phyloP scores from a whole-genome alignment of 768 basidiomycete genomes.

The Gautieria morchelliformis region DNA sequence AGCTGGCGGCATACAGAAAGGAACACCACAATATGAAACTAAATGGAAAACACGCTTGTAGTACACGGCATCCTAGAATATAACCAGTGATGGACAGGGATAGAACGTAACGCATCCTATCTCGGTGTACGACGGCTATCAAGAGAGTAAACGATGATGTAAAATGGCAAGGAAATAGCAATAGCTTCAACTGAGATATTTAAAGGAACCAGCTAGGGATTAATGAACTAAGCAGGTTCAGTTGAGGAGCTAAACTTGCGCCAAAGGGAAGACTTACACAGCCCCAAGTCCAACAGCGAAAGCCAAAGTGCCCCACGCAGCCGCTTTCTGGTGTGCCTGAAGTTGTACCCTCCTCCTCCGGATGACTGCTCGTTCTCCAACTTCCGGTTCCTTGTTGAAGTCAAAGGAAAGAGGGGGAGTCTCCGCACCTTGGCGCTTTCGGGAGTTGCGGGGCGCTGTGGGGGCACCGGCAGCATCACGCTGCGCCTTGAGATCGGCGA shows the following conservation, averaged over 20 bases:
- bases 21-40: conserved; percentile 1
- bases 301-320: conserved; percentile 76
- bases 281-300: conserved; percentile 80
- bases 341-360: conserved; percentile 57
- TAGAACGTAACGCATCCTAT: neutral
- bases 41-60: conserved; percentile 4
- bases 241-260: neutral
- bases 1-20: neutral
- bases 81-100: neutral
- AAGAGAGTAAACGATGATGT: neutral
- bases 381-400: conserved; percentile 56
- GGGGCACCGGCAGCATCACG: conserved; percentile 27
- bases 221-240: conserved; percentile 33
- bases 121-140: neutral
- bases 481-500: conserved; percentile 60
- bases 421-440: conserved; percentile 29
- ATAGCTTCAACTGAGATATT: neutral
- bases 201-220: conserved; percentile 51
- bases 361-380: conserved; percentile 44
- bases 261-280: conserved; percentile 44
- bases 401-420: conserved; percentile 32
- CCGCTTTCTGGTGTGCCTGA: conserved; percentile 61
- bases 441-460: conserved; percentile 16
- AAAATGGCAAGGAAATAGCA: neutral
- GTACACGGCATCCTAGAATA: conserved; percentile 5